A percentile compares a stretch with the other conserved stretches of the same genome.
Conservation (phyloP, 2,329 filamentous ascomycete genomes). For the Plenodomus tracheiphilus region DNA sequence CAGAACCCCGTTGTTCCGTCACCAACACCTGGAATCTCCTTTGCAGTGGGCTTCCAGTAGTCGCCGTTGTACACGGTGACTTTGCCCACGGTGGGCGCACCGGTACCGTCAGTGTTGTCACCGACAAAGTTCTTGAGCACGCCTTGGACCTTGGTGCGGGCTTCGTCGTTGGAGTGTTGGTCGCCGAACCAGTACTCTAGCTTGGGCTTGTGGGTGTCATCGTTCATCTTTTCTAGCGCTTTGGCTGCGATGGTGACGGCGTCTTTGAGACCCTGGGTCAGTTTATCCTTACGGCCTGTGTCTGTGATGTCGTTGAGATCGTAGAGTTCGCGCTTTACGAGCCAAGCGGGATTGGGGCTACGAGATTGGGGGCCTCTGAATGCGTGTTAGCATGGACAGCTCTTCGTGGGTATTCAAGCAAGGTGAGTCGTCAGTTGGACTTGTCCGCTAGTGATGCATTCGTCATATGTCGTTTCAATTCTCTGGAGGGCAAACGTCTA, state of each 20-base stretch:
- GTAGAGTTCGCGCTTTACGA: conserved; percentile 7
- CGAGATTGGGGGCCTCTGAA: conserved; percentile 4
- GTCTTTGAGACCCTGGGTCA: conserved; percentile 12
- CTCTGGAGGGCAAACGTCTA: too few relatives aligned
- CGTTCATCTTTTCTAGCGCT: conserved; percentile 10
- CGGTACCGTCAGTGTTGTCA: conserved; percentile 3
- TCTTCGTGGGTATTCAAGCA: too few relatives aligned
- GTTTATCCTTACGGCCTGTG: conserved; percentile 9
- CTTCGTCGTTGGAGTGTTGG: conserved; percentile 4
- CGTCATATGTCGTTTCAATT: too few relatives aligned
- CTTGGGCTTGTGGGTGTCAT: conserved; percentile 4
- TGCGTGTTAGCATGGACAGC: too few relatives aligned
- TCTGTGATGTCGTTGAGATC: conserved; percentile 4
- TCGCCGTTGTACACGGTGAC: background rate
- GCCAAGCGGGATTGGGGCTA: conserved; percentile 5
- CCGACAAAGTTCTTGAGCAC: conserved; percentile 9
- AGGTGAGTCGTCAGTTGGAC: too few relatives aligned
- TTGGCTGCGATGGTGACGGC: conserved; percentile 11
- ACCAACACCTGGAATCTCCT: background rate
- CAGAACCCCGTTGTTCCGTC: conserved; percentile 7
- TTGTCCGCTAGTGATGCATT: too few relatives aligned
- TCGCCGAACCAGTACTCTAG: conserved; percentile 5
- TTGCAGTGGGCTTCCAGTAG: conserved; percentile 1
- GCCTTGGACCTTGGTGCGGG: conserved; percentile 1
- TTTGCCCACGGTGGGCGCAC: background rate